Base-by-base conservation (phyloP, 305 asterid species). In the Fraxinus dipetala region DNA sequence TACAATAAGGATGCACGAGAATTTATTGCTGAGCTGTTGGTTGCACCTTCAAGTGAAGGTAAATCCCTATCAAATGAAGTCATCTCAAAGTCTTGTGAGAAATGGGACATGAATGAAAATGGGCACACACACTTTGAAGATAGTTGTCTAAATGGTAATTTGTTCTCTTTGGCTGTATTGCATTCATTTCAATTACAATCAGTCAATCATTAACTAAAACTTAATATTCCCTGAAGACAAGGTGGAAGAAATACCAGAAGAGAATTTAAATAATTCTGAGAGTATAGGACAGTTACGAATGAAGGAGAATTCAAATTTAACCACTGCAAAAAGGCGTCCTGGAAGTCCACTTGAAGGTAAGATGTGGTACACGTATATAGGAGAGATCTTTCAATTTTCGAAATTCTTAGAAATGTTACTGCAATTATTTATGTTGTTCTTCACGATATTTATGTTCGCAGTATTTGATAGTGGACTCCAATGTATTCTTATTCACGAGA, bases 1-100 rank as follows among this genome's bases (percentile, higher is more conserved):
- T 90, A 91, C 92, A 95, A 95, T 88, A 80, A 89, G 92, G 99
- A 95, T 81, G 98, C 95, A 69, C 86, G 98, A 70, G 73, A 90
- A 65, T 95, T 95, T 86, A 69, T 93, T 40, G 82, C 93, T 81
- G 88, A 90, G 54, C 80, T 95, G 77, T 83, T 93, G 90, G 83
- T 84, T 82, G 88, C 80, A 76, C 94, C 96, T 85, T 83, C 92
- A 75, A 85, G 84, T 84, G 88, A 88, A 75, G 88, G 85, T 30
- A 84, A 87, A 85, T 83, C 79, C 56, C 89, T 83, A 77, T 82
- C 87, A 75, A 88, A 84, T 77, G 56, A 36, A 82, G 81, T 72
- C 75, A 82, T 72, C 22, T 40, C 51, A 54, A 83, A 80, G 61
- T 81, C 86, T 77, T 87, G 90, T 14, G 91, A 79, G 77, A 72